Percentiles rank a stretch among this genome's conserved stretches.
phyloP scores from a whole-genome alignment of 495 filamentous ascomycete genomes.

The Neurospora discreta region DNA sequence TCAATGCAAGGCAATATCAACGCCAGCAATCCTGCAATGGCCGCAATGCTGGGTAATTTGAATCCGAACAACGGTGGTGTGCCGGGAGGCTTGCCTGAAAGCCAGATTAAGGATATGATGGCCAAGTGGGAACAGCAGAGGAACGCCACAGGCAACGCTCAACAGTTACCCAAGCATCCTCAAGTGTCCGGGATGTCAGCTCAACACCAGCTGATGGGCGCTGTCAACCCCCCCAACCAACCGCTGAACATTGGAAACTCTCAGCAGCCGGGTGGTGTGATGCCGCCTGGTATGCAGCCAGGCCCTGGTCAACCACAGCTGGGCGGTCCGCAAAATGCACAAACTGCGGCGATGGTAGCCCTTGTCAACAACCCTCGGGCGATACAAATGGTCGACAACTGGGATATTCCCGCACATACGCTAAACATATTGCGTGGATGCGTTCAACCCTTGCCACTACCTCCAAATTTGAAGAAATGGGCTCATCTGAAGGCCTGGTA shows the following conservation, averaged over 20 bases:
- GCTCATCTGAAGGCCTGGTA: constrained; percentile 54
- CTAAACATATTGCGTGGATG: constrained; percentile 10
- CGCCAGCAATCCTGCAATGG: constrained; percentile 6
- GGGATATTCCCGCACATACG: constrained; percentile 23
- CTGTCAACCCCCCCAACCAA: constrained; percentile 6
- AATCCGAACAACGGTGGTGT: constrained; percentile 7
- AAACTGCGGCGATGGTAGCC: not conserved
- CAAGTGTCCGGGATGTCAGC: constrained; percentile 14
- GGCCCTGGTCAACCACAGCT: not conserved
- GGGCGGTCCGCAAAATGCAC: not conserved
- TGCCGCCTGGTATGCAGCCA: not conserved
- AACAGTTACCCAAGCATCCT: constrained; percentile 7
- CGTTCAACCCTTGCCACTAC: constrained; percentile 19
- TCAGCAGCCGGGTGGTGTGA: constrained; percentile 9
- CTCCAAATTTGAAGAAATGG: constrained; percentile 60
- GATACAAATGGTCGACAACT: constrained; percentile 23
- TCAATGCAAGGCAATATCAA: constrained; percentile 12
- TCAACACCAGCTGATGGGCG: constrained; percentile 8
- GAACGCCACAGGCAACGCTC: constrained; percentile 3
- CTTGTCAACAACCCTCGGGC: constrained; percentile 1
- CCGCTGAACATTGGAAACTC: constrained; percentile 8
- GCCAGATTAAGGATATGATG: constrained; percentile 33
- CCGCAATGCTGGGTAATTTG: constrained; percentile 22
- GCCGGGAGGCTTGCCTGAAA: constrained; percentile 22
- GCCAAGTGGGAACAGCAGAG: constrained; percentile 24